These are phyloP conservation scores for Cornus controversa DNA, from an alignment of 148 eudicot genomes.

Conservation along the genomic window DNA sequence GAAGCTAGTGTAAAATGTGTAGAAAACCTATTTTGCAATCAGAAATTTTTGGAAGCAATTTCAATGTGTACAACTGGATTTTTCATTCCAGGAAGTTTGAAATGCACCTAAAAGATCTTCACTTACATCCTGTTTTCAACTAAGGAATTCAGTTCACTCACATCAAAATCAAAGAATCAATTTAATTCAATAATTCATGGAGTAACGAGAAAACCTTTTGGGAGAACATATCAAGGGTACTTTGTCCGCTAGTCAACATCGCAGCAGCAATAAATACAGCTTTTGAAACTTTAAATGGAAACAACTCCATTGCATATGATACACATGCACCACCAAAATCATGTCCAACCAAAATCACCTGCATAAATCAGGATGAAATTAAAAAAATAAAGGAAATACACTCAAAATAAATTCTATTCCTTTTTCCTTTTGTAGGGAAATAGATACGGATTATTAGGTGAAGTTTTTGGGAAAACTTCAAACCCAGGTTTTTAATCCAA, in stretches of 20 bases:
- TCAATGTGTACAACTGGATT: neutral
- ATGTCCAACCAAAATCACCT: slow-evolving; percentile 97
- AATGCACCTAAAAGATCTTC: neutral
- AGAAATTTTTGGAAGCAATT: neutral
- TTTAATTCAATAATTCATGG: neutral
- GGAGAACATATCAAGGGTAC: slow-evolving; percentile 77
- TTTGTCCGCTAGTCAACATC: slow-evolving; percentile 76
- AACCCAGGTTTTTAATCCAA: neutral
- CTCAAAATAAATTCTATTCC: neutral
- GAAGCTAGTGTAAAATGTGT: neutral
- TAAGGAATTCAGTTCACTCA: neutral
- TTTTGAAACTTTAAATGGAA: slow-evolving; percentile 62
- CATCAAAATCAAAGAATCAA: neutral
- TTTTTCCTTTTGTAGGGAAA: neutral
- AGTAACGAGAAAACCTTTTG: slow-evolving; percentile 47
- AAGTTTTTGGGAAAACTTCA: neutral
- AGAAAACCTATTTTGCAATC: neutral
- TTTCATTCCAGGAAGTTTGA: neutral
- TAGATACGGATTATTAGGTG: neutral
- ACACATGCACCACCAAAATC: slow-evolving; percentile 93
- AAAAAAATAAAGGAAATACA: neutral
- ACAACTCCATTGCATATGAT: slow-evolving; percentile 89
- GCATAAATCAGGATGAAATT: slow-evolving; percentile 17
- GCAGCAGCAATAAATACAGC: slow-evolving; percentile 81
- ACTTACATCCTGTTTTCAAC: neutral